Conservation (phyloP, 257 asterid genomes). For the Oldenlandia corymbosa region DNA sequence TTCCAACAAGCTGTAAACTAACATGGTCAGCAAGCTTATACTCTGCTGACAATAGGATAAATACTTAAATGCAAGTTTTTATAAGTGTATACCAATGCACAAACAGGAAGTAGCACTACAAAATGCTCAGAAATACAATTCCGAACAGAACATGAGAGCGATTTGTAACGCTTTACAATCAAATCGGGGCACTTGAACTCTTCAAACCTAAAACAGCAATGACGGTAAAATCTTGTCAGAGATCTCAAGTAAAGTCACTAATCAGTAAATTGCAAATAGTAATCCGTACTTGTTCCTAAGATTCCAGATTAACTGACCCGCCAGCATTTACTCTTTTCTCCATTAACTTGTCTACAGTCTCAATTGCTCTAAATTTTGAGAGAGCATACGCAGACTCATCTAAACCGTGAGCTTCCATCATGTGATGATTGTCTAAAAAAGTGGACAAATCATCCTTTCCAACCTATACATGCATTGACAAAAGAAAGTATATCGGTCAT, state of each 20-base stretch:
- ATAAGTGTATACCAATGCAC: slow-evolving; percentile 61
- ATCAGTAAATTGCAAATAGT: slow-evolving; percentile 3
- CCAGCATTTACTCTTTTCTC: slow-evolving; percentile 48
- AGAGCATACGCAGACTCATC: slow-evolving; percentile 38
- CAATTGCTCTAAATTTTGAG: slow-evolving; percentile 59
- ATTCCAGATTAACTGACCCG: slow-evolving; percentile 39
- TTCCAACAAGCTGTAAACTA: slow-evolving; percentile 73
- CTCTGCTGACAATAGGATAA: slow-evolving; percentile 28
- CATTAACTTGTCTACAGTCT: slow-evolving; percentile 37
- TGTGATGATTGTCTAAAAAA: slow-evolving; percentile 34
- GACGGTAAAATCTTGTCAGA: slow-evolving; percentile 18
- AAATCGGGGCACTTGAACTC: slow-evolving; percentile 79
- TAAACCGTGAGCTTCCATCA: slow-evolving; percentile 32
- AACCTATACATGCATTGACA: slow-evolving; percentile 37
- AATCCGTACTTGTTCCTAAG: slow-evolving; percentile 6
- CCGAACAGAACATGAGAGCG: slow-evolving; percentile 54
- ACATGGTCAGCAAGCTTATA: slow-evolving; percentile 49
- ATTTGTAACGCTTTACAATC: slow-evolving; percentile 55
- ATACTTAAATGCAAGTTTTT: slow-evolving; percentile 36
- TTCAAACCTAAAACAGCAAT: slow-evolving; percentile 41
- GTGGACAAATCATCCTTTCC: slow-evolving; percentile 50
- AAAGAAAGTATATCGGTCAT: neutral
- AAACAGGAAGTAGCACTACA: slow-evolving; percentile 50
- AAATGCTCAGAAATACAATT: slow-evolving; percentile 61
- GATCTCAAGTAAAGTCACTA: slow-evolving; percentile 12